Evolutionary conservation across 352 stramenopile species (phyloP).

Genomic region (Globisporangium paddicum): DNA sequence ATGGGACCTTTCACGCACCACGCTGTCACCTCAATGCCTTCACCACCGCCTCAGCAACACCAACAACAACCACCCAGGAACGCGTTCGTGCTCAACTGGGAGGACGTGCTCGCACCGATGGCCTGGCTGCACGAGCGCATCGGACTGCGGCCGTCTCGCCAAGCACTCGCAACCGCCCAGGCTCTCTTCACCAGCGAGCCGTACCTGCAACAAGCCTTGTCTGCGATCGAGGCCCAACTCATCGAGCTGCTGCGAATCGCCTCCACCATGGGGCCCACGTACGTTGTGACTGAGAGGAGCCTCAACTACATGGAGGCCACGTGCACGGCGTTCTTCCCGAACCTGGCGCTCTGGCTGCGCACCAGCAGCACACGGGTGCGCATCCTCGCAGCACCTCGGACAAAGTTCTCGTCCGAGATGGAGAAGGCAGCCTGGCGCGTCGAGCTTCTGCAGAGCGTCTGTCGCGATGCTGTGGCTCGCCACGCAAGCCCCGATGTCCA

Average conservation of each 20-base stretch:
- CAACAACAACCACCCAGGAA: not conserved
- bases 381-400: constrained; percentile 32
- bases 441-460: constrained; percentile 38
- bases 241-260: constrained; percentile 37
- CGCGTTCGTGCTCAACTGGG: constrained; percentile 49
- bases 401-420: constrained; percentile 29
- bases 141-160: constrained; percentile 32
- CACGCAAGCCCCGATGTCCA: not conserved
- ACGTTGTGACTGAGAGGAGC: constrained; percentile 46
- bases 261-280: constrained; percentile 35
- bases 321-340: constrained; percentile 46
- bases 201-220: constrained; percentile 51
- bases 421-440: constrained; percentile 39
- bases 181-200: constrained; percentile 22
- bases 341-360: constrained; percentile 35
- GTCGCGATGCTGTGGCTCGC: constrained; percentile 20
- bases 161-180: constrained; percentile 27
- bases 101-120: constrained; percentile 51
- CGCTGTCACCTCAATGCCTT: not conserved
- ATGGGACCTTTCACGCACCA: not conserved
- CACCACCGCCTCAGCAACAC: not conserved
- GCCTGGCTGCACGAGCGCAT: constrained; percentile 33
- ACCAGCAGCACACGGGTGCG: constrained; percentile 18
- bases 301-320: constrained; percentile 40
- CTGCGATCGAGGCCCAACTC: constrained; percentile 46